These are phyloP conservation scores for Xylaria multiplex DNA, from an alignment of 2,329 filamentous ascomycete genomes.

Conservation along the genomic window DNA sequence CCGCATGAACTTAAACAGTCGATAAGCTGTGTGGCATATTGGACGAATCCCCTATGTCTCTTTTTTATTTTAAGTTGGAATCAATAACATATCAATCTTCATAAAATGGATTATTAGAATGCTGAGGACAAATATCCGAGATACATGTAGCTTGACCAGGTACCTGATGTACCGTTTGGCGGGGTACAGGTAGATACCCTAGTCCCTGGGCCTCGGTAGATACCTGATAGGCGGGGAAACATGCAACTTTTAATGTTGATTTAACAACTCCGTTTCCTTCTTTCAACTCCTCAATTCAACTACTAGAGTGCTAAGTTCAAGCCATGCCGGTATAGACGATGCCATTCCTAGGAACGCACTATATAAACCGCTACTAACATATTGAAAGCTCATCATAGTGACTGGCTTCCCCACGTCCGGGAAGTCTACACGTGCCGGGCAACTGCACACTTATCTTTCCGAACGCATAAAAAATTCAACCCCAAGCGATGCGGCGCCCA, in stretches of 20 bases:
- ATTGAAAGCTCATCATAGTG: conserved; percentile 69
- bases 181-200: conserved; percentile 1
- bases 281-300: not conserved
- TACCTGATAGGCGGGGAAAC: not conserved
- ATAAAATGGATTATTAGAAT: not conserved
- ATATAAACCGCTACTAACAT: conserved; percentile 19
- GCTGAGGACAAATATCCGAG: not conserved
- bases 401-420: conserved; percentile 75
- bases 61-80: not conserved
- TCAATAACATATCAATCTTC: not conserved
- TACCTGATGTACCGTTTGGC: too few species aligned
- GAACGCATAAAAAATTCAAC: conserved; percentile 60
- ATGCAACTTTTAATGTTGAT: too few species aligned
- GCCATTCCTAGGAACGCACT: not conserved
- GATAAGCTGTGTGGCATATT: not conserved
- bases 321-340: conserved; percentile 35
- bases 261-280: not conserved
- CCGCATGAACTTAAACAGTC: not conserved
- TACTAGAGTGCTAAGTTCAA: not conserved
- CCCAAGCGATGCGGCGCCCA: conserved; percentile 46
- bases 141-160: too few species aligned
- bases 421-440: conserved; percentile 72
- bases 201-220: not conserved
- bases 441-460: conserved; percentile 73
- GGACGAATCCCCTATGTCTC: not conserved